phyloP scores from a whole-genome alignment of 2,329 filamentous ascomycete genomes.

The Monilinia fructicola region DNA sequence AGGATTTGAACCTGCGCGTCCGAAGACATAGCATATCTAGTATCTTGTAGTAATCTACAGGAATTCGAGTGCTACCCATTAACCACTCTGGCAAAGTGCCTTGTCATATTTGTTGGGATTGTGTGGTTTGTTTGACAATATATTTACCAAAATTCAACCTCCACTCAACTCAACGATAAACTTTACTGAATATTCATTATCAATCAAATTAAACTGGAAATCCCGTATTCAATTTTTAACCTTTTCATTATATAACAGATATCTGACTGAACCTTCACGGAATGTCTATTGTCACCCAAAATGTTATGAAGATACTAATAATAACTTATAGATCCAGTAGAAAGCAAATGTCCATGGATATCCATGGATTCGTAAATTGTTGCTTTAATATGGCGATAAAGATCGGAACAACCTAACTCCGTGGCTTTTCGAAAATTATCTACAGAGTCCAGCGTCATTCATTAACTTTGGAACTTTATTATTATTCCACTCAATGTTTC shows the following conservation, averaged over 20 bases:
- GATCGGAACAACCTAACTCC: constrained; percentile 12
- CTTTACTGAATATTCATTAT: too few species aligned
- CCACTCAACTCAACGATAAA: too few species aligned
- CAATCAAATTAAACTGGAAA: too few species aligned
- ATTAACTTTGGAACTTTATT: too few species aligned
- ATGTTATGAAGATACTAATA: too few species aligned
- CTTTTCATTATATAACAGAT: too few species aligned
- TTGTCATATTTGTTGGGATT: neutral
- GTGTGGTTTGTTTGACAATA: rapidly evolving
- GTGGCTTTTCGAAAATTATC: constrained; percentile 2
- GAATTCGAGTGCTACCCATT: constrained; percentile 42
- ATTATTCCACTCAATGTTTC: neutral
- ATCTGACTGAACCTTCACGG: too few species aligned
- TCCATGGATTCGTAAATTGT: too few species aligned
- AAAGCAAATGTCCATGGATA: neutral
- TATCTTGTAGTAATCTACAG: constrained; percentile 8
- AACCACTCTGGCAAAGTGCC: constrained; percentile 41
- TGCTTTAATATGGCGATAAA: neutral
- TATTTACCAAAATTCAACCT: neutral
- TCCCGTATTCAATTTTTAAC: too few species aligned
- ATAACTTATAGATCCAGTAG: neutral
- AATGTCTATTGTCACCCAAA: too few species aligned
- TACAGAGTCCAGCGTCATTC: constrained; percentile 15
- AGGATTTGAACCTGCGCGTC: constrained; percentile 43
- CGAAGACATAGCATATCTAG: constrained; percentile 41